Evolutionary conservation across 768 basidiomycete species (phyloP).

Genomic region (Lactifluus volemus): DNA sequence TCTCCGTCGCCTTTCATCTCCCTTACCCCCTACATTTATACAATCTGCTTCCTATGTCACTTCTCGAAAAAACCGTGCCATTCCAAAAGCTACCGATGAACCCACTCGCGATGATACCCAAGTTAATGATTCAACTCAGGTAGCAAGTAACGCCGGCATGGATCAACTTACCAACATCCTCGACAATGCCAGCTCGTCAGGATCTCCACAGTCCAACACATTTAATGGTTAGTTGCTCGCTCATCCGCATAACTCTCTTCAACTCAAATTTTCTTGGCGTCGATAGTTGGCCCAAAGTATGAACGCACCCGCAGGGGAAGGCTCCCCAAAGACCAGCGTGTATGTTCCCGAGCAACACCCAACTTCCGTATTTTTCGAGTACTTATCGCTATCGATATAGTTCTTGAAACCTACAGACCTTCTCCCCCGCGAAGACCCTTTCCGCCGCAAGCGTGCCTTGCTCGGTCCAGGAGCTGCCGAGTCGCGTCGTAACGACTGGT

Average conservation of each 20-base stretch:
- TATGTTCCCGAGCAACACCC: neutral
- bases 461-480: slow-evolving; percentile 49
- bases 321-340: slow-evolving; percentile 21
- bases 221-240: neutral
- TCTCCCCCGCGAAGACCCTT: slow-evolving; percentile 26
- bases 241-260: neutral
- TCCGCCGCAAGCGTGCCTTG: slow-evolving; percentile 25
- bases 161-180: slow-evolving; percentile 6
- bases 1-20: neutral
- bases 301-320: slow-evolving; percentile 12
- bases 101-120: neutral
- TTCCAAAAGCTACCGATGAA: neutral
- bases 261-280: neutral
- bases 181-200: neutral
- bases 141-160: neutral
- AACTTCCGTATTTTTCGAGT: slow-evolving; percentile 1
- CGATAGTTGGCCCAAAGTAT: slow-evolving; percentile 5
- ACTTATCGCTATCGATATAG: slow-evolving; percentile 25
- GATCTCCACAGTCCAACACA: neutral
- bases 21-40: neutral
- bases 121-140: neutral
- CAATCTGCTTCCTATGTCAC: neutral
- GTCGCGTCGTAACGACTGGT: slow-evolving; percentile 53
- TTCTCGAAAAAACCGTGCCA: neutral
- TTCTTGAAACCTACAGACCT: slow-evolving; percentile 42